Conservation (phyloP, 1,284 basidiomycete genomes). For the Ceratobasidium sp. region DNA sequence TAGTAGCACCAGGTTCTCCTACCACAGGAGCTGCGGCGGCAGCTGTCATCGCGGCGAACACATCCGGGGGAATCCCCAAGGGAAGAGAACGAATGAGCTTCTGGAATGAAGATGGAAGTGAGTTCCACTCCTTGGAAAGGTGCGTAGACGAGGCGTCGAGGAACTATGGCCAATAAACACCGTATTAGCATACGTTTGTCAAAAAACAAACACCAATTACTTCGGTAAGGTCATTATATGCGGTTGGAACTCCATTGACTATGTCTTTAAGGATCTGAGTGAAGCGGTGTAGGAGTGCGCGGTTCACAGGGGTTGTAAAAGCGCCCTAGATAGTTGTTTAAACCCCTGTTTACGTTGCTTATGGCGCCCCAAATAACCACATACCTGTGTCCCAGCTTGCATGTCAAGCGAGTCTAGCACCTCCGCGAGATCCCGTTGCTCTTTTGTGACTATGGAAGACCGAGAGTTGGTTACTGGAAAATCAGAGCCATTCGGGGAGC, state of each 20-base stretch:
- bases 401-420: slow-evolving; percentile 40
- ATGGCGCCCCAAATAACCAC: not conserved
- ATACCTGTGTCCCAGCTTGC: slow-evolving; percentile 43
- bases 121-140: slow-evolving; percentile 41
- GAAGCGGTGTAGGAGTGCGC: slow-evolving; percentile 33
- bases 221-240: slow-evolving; percentile 46
- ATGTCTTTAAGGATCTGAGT: slow-evolving; percentile 43
- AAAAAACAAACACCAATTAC: not conserved
- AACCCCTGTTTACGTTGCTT: too few species aligned
- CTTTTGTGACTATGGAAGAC: slow-evolving; percentile 24
- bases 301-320: slow-evolving; percentile 35
- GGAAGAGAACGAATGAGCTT: slow-evolving; percentile 43
- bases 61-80: slow-evolving; percentile 38
- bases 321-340: slow-evolving; percentile 24
- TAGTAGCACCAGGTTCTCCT: slow-evolving; percentile 11
- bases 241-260: slow-evolving; percentile 43
- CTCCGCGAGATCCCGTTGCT: slow-evolving; percentile 41
- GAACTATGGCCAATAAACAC: slow-evolving; percentile 20
- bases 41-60: slow-evolving; percentile 43
- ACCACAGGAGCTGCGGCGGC: slow-evolving; percentile 25
- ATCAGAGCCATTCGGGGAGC: not conserved
- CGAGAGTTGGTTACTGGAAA: not conserved
- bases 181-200: not conserved
- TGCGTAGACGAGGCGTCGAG: slow-evolving; percentile 40
- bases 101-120: slow-evolving; percentile 42